Percentiles rank a stretch among this genome's conserved stretches.
Evolutionary conservation across 345 rosid genomes (phyloP).

Genomic region (Populus alba): DNA sequence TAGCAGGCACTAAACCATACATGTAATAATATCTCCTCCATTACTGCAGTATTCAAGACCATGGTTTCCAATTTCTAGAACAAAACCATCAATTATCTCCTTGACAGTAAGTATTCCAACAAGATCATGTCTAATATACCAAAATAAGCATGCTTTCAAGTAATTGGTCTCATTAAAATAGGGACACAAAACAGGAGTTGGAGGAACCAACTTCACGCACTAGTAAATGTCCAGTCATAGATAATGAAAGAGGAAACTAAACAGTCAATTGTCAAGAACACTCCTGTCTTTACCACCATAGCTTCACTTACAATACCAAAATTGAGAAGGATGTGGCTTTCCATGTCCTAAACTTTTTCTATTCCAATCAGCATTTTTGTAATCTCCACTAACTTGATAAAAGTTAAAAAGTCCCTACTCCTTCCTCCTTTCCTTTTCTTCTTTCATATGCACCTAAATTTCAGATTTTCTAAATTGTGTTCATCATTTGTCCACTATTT

Average conservation of each 20-base stretch:
- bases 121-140: neutral
- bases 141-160: neutral
- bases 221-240: conserved; percentile 1
- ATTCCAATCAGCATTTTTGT: neutral
- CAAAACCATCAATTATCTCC: neutral
- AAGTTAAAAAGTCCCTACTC: neutral
- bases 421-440: neutral
- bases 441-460: neutral
- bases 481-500: neutral
- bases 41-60: neutral
- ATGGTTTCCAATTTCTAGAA: neutral
- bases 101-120: neutral
- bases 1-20: neutral
- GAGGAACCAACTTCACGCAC: conserved; percentile 1
- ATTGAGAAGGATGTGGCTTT: neutral
- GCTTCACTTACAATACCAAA: conserved; percentile 4
- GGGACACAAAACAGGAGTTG: neutral
- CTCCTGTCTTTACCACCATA: conserved; percentile 1
- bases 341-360: conserved; percentile 2
- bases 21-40: neutral
- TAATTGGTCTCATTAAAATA: neutral
- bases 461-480: neutral
- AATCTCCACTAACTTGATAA: conserved; percentile 2
- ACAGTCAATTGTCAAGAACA: neutral
- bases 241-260: neutral